These are phyloP conservation scores for Pleurostoma richardsiae DNA, from an alignment of 2,329 filamentous ascomycete species.

Conservation along the genomic window DNA sequence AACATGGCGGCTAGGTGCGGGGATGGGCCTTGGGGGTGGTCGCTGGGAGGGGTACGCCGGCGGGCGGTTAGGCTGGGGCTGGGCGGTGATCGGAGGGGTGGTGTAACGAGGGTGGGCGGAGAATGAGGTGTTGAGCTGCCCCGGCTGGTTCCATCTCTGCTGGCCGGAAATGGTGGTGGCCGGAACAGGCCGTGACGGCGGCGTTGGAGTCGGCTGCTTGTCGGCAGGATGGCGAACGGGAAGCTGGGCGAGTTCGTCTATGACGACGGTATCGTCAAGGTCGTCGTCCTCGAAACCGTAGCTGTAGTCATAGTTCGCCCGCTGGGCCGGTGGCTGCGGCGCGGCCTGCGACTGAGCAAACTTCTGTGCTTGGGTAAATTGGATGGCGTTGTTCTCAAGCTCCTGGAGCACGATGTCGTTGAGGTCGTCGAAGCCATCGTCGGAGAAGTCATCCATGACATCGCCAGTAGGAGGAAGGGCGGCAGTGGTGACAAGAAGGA, in stretches of 20 bases:
- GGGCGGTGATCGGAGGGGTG: not conserved
- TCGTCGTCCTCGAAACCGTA: slow-evolving; percentile 51
- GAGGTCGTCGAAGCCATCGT: slow-evolving; percentile 59
- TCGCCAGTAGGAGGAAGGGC: too few species aligned
- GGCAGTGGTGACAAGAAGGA: not conserved
- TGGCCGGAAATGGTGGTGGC: slow-evolving; percentile 7
- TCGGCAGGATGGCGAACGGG: slow-evolving; percentile 29
- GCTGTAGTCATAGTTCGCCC: slow-evolving; percentile 22
- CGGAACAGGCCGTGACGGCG: slow-evolving; percentile 14
- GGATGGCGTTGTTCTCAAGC: slow-evolving; percentile 60
- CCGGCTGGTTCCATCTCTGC: slow-evolving; percentile 15
- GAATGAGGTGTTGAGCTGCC: slow-evolving; percentile 9
- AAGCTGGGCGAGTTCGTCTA: slow-evolving; percentile 36
- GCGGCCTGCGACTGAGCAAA: slow-evolving; percentile 18
- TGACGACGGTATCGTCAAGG: slow-evolving; percentile 53
- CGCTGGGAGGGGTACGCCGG: slow-evolving; percentile 1
- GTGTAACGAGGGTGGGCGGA: not conserved
- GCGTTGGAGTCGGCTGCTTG: slow-evolving; percentile 26
- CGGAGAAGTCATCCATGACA: slow-evolving; percentile 54
- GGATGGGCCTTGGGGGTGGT: not conserved
- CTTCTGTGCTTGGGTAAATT: slow-evolving; percentile 48
- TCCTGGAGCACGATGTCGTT: slow-evolving; percentile 53
- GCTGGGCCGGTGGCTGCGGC: slow-evolving; percentile 14
- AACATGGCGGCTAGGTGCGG: slow-evolving; percentile 6
- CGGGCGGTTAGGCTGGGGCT: slow-evolving; percentile 5